These are phyloP conservation scores for Aspergillus terreus DNA, from an alignment of 2,329 filamentous ascomycete species.

Conservation along the genomic window DNA sequence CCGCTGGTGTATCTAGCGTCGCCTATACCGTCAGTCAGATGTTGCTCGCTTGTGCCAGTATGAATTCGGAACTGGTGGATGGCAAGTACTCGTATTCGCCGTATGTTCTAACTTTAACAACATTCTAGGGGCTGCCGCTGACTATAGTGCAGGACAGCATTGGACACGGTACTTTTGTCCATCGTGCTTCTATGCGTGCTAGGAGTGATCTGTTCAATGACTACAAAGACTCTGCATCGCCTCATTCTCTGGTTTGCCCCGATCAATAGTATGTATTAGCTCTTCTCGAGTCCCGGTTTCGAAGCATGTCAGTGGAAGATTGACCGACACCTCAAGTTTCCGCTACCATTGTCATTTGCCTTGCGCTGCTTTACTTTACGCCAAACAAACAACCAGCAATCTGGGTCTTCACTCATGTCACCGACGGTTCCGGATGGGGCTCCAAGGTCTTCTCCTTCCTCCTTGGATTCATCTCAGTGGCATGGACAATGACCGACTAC, in stretches of 20 bases:
- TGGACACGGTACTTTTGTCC: slow-evolving; percentile 57
- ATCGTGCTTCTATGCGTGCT: slow-evolving; percentile 54
- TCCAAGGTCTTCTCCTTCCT: slow-evolving; percentile 61
- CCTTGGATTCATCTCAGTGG: slow-evolving; percentile 48
- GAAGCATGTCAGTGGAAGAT: not conserved
- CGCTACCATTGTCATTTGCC: slow-evolving; percentile 58
- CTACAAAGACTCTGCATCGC: slow-evolving; percentile 56
- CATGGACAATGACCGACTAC: slow-evolving; percentile 64
- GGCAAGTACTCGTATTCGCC: slow-evolving; percentile 54
- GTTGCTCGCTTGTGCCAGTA: slow-evolving; percentile 58
- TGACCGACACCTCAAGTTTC: slow-evolving; percentile 38
- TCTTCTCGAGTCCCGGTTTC: too few relatives aligned
- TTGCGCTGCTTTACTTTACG: slow-evolving; percentile 56
- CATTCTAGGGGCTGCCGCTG: not conserved
- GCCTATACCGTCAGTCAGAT: slow-evolving; percentile 63
- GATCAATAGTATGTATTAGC: slow-evolving; percentile 53
- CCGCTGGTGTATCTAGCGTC: slow-evolving; percentile 59
- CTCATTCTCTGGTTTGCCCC: slow-evolving; percentile 64
- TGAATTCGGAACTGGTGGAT: slow-evolving; percentile 55
- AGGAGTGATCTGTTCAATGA: slow-evolving; percentile 60
- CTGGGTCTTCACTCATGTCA: slow-evolving; percentile 61
- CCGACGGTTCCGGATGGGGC: slow-evolving; percentile 61
- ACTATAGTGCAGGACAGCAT: slow-evolving; percentile 45
- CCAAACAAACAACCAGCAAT: slow-evolving; percentile 56
- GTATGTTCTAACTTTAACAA: slow-evolving; percentile 37